Percentiles rank a stretch among this genome's conserved stretches.
These are phyloP conservation scores for Trametes versicolor DNA, from an alignment of 1,284 basidiomycete species.

Conservation along the genomic window DNA sequence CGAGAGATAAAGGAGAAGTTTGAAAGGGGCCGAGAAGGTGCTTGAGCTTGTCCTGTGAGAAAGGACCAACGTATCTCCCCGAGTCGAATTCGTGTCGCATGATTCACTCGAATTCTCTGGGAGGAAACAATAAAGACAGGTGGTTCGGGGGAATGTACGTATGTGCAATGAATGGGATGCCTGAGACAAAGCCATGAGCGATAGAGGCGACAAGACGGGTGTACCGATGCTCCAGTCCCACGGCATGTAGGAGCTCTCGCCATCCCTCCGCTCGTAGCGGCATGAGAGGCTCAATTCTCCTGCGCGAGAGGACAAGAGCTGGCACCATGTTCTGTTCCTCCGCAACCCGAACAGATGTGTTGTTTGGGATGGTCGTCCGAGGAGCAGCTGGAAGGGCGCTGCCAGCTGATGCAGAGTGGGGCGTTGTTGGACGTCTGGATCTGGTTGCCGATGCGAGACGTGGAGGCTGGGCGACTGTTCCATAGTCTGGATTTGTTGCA, in stretches of 20 bases:
- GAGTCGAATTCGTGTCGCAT: constrained; percentile 38
- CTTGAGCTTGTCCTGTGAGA: constrained; percentile 18
- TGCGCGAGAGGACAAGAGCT: constrained; percentile 37
- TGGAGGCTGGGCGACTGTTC: too few species aligned
- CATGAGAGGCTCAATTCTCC: constrained; percentile 32
- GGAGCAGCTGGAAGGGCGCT: constrained; percentile 33
- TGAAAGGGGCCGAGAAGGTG: constrained; percentile 46
- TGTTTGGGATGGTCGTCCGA: constrained; percentile 11
- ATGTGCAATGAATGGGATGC: constrained; percentile 38
- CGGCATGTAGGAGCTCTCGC: constrained; percentile 30
- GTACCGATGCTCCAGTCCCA: constrained; percentile 38
- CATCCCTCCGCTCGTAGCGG: constrained; percentile 38
- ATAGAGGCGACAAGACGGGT: constrained; percentile 8
- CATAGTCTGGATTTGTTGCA: too few species aligned
- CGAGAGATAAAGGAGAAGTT: constrained; percentile 47
- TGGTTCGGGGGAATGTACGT: too few species aligned
- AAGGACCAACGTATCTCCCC: constrained; percentile 48
- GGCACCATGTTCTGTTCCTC: constrained; percentile 36
- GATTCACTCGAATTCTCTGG: constrained; percentile 32
- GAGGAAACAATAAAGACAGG: constrained; percentile 31
- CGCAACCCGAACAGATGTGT: constrained; percentile 44
- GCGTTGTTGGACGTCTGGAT: constrained; percentile 23
- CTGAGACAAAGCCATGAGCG: constrained; percentile 36
- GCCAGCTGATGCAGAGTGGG: constrained; percentile 37
- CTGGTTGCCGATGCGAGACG: constrained; percentile 9